Evolutionary conservation across 768 basidiomycete species (phyloP).

Genomic region (Panellus pusillus): DNA sequence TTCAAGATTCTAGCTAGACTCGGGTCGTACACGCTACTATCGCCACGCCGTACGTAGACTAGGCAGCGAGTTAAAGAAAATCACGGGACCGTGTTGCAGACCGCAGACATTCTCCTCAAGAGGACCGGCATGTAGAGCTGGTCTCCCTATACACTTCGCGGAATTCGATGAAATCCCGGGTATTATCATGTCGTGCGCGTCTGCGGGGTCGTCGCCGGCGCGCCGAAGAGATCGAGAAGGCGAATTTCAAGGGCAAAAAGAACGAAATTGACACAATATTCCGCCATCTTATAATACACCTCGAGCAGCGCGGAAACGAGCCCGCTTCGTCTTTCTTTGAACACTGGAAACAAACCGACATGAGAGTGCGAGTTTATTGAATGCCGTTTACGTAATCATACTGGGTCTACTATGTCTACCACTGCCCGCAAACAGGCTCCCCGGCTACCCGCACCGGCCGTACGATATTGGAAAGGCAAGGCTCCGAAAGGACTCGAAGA

Average conservation of each 20-base stretch:
- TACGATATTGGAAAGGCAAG: slow-evolving; percentile 89
- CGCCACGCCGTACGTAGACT: too few relatives aligned
- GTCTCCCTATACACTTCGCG: slow-evolving; percentile 7
- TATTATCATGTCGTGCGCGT: slow-evolving; percentile 4
- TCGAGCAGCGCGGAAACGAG: neutral
- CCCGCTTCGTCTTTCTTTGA: neutral
- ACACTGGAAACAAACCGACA: neutral
- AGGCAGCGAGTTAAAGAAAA: too few relatives aligned
- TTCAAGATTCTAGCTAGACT: too few relatives aligned
- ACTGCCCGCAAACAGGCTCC: slow-evolving; percentile 65
- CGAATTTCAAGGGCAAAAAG: too few relatives aligned
- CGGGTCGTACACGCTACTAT: too few relatives aligned
- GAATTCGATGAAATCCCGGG: slow-evolving; percentile 2
- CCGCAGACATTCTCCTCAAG: too few relatives aligned
- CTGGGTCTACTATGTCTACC: slow-evolving; percentile 15
- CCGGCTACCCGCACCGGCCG: slow-evolving; percentile 76
- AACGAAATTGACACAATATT: too few relatives aligned
- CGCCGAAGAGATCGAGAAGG: slow-evolving; percentile 29
- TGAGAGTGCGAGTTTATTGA: too few relatives aligned
- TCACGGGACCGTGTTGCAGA: too few relatives aligned
- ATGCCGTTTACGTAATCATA: too few relatives aligned
- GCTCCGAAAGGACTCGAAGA: slow-evolving; percentile 73
- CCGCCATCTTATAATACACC: neutral
- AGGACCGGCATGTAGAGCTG: too few relatives aligned
- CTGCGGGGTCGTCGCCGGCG: slow-evolving; percentile 20